Percentiles rank a stretch among this genome's conserved stretches.
phyloP scores from a whole-genome alignment of 2,329 filamentous ascomycete species.

The Neofusicoccum umdonicola region DNA sequence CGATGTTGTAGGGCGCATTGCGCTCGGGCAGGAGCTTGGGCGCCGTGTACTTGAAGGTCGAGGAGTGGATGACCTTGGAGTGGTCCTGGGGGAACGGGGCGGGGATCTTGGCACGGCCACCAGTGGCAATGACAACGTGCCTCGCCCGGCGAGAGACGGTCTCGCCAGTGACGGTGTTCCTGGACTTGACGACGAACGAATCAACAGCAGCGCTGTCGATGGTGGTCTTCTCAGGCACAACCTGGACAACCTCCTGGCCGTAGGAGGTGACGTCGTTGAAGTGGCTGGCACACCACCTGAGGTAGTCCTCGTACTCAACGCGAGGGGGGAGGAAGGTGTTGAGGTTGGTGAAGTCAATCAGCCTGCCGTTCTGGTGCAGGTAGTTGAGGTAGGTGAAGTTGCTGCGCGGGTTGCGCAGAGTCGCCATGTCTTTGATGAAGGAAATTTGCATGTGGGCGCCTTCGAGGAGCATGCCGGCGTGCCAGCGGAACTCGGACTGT shows the following conservation, averaged over 20 bases:
- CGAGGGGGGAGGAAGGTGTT: constrained; percentile 83
- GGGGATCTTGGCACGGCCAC: constrained; percentile 69
- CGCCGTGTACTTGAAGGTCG: constrained; percentile 70
- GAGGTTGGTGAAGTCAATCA: constrained; percentile 88
- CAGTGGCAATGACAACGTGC: constrained; percentile 69
- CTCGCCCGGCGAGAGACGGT: constrained; percentile 56
- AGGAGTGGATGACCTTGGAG: constrained; percentile 80
- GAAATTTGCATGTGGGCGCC: constrained; percentile 97
- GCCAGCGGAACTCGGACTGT: constrained; percentile 82
- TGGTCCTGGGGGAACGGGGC: constrained; percentile 66
- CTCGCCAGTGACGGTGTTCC: constrained; percentile 58
- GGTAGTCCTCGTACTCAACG: constrained; percentile 91
- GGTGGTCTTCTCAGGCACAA: constrained; percentile 59
- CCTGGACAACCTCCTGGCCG: constrained; percentile 70
- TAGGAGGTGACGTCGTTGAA: constrained; percentile 76
- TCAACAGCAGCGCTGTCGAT: constrained; percentile 54
- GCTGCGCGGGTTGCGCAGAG: constrained; percentile 80
- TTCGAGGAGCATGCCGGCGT: constrained; percentile 90
- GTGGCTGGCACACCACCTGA: constrained; percentile 83
- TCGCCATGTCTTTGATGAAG: constrained; percentile 94
- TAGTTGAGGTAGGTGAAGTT: constrained; percentile 97
- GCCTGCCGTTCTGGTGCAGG: constrained; percentile 73
- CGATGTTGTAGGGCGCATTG: constrained; percentile 66
- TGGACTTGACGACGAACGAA: constrained; percentile 66
- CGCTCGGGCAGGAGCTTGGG: constrained; percentile 58